These are phyloP conservation scores for Arthrobotrys conoides DNA, from an alignment of 2,329 filamentous ascomycete genomes.

Conservation along the genomic window DNA sequence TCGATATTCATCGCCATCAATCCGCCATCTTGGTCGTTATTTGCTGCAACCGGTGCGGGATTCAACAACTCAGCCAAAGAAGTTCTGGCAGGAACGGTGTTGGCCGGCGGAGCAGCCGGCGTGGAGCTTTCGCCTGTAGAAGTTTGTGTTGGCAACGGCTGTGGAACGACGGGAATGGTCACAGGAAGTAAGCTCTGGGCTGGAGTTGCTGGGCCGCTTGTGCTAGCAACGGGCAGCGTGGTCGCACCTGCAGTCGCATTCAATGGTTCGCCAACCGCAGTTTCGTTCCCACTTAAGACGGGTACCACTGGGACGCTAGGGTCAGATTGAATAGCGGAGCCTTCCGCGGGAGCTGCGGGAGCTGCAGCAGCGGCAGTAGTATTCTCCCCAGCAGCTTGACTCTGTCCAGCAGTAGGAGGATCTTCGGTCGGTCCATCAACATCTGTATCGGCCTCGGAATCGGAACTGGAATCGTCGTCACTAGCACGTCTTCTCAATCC, in stretches of 20 bases:
- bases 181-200: slow-evolving; percentile 30
- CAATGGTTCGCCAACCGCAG: slow-evolving; percentile 30
- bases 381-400: slow-evolving; percentile 20
- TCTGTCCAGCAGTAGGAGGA: slow-evolving; percentile 63
- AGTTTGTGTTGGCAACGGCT: slow-evolving; percentile 25
- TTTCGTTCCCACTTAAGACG: slow-evolving; percentile 22
- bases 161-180: slow-evolving; percentile 16
- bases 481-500: slow-evolving; percentile 60
- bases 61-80: slow-evolving; percentile 49
- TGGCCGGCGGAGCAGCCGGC: slow-evolving; percentile 62
- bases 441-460: slow-evolving; percentile 64
- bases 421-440: slow-evolving; percentile 60
- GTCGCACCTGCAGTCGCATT: slow-evolving; percentile 13
- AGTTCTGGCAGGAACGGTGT: slow-evolving; percentile 64
- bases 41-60: slow-evolving; percentile 63
- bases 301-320: slow-evolving; percentile 31
- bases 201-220: slow-evolving; percentile 18
- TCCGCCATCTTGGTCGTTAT: slow-evolving; percentile 64
- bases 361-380: slow-evolving; percentile 26
- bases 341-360: slow-evolving; percentile 15
- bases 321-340: slow-evolving; percentile 36
- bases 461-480: slow-evolving; percentile 61
- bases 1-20: slow-evolving; percentile 68
- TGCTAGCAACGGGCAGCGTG: neutral
- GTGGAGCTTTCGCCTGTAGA: slow-evolving; percentile 30